phyloP scores from a whole-genome alignment of 2,329 filamentous ascomycete genomes.

The Talaromyces sp. region DNA sequence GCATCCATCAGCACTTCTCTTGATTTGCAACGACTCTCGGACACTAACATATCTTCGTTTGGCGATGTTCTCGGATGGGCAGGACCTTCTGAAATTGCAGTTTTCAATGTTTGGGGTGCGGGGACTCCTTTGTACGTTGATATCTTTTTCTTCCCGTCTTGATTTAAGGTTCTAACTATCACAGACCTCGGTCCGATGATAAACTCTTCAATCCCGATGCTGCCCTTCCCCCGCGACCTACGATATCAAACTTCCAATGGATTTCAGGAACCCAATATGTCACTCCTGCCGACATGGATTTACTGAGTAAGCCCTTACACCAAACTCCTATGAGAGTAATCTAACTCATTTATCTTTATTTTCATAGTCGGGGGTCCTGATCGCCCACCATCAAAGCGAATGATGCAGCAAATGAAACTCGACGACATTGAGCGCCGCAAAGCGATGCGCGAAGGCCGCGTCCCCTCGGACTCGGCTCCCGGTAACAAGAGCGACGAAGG shows the following conservation, averaged over 20 bases:
- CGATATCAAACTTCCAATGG: constrained; percentile 95
- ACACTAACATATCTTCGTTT: constrained; percentile 65
- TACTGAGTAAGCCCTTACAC: constrained; percentile 53
- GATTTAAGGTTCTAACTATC: constrained; percentile 13
- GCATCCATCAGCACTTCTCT: constrained; percentile 60
- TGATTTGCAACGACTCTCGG: constrained; percentile 66
- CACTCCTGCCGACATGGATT: constrained; percentile 77
- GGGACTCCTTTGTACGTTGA: constrained; percentile 56
- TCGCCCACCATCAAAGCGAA: constrained; percentile 80
- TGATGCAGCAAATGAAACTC: constrained; percentile 71
- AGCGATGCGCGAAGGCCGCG: constrained; percentile 31
- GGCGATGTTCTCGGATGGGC: constrained; percentile 86
- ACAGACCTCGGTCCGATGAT: constrained; percentile 54
- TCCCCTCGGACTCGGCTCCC: constrained; percentile 20
- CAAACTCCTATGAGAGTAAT: not conserved
- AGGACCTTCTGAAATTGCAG: constrained; percentile 75
- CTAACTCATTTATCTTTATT: not conserved
- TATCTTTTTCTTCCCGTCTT: not conserved
- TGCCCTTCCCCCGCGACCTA: constrained; percentile 71
- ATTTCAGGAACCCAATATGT: constrained; percentile 91
- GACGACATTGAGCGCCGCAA: constrained; percentile 58
- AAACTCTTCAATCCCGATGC: constrained; percentile 72
- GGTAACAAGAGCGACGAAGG: constrained; percentile 52
- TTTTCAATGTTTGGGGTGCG: constrained; percentile 80
- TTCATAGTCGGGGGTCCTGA: constrained; percentile 69